Evolutionary conservation across 768 basidiomycete species (phyloP).

Genomic region (Sarcomyxa edulis): DNA sequence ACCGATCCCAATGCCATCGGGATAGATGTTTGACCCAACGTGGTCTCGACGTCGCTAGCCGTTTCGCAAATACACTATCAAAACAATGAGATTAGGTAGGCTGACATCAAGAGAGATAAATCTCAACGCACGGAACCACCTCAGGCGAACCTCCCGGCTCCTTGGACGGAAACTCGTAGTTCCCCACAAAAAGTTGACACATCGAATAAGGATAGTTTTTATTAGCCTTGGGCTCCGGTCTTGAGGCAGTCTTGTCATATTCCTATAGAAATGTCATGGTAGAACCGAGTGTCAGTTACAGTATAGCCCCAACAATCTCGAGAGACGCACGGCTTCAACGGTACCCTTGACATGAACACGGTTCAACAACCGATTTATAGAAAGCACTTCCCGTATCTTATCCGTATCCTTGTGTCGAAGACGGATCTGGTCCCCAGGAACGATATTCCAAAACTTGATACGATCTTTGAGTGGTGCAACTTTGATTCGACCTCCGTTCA

Average conservation of each 20-base stretch:
- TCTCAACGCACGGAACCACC: conserved; percentile 47
- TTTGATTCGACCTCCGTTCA: conserved; percentile 45
- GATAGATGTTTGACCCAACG: conserved; percentile 50
- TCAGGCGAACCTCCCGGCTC: conserved; percentile 28
- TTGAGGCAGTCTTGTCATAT: conserved; percentile 16
- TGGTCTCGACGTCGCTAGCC: conserved; percentile 57
- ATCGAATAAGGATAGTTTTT: conserved; percentile 70
- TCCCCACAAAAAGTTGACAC: conserved; percentile 74
- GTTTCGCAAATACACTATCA: conserved; percentile 71
- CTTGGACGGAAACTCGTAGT: conserved; percentile 52
- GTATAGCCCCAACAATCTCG: neutral
- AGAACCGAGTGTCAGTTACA: too few relatives aligned
- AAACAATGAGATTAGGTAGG: conserved; percentile 5
- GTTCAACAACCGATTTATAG: conserved; percentile 71
- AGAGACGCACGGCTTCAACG: conserved; percentile 23
- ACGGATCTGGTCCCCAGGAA: conserved; percentile 77
- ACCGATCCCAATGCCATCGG: conserved; percentile 69
- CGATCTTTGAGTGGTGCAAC: conserved; percentile 59
- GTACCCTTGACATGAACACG: conserved; percentile 50
- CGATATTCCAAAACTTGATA: conserved; percentile 84
- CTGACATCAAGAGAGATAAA: conserved; percentile 1
- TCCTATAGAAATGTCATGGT: conserved; percentile 6
- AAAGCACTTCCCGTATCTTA: conserved; percentile 62
- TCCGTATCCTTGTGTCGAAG: conserved; percentile 59
- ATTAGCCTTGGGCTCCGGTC: conserved; percentile 26